Base-by-base conservation (phyloP, 78 protist species). In the Ministeria vibrans region DNA sequence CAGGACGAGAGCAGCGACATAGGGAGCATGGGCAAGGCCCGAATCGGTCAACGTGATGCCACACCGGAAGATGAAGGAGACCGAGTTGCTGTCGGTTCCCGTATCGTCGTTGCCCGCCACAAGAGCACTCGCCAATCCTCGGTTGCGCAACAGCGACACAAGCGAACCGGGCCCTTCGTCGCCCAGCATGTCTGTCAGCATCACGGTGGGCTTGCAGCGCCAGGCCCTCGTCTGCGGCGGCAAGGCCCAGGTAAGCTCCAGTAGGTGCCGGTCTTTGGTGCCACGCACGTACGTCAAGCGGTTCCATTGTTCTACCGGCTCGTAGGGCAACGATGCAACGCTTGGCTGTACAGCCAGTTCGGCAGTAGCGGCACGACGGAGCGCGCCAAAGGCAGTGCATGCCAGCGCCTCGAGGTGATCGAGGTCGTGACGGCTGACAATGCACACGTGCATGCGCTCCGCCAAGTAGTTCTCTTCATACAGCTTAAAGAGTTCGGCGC, bases 121-220 rank as follows among this genome's bases (percentile, higher is more conserved):
- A 5, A 78, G 49, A 22, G 51, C 2, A 3, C 20, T n/a, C 25
- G 59, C 59, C 76, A 51, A 70, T 28, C 59, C 55, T 11, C 42
- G 55, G 34, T 6, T 1, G 43, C 9, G 25, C 38, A 71, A 53
- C 25, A 23, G 44, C 38, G 62, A 41, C 4, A 23, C 5, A 9
- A 41, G 20, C 55, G 34, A 28, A 6, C 46, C 76, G 51, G 55
- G 76, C 9, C 76, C 55, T 53, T 91, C 94, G 80, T 91, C 91
- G 28, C 94, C 94, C 28, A 91, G 25, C 27, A 91, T 77, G 44
- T 87, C 92, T 9, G 78, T 5, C 18, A 83, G 20, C 43, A 55
- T 70, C 51, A n/a, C 18, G 34, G 3, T 43, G 36, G 80, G 85
- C 73, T 85, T 85, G 68, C 49, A 2, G 44, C 36, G 44, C 64